Base-by-base conservation (phyloP, 306 rosid species). In the Abrus precatorius region DNA sequence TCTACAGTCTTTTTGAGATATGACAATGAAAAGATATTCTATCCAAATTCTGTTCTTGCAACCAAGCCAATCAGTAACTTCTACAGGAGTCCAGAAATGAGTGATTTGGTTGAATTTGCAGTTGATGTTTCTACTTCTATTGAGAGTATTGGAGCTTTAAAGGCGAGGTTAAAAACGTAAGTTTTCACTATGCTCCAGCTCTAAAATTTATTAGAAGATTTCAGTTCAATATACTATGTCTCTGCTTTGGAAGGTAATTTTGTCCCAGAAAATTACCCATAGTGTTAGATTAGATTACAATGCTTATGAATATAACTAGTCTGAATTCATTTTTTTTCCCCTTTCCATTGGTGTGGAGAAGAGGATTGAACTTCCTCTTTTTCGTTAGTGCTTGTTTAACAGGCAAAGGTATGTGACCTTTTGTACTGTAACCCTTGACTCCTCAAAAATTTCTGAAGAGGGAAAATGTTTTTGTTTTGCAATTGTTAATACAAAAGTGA, bases 61-160 rank as follows among this genome's bases (percentile, higher is more conserved):
- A 83, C 88, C 38, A 95, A 93, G 79, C 92, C 97, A 54, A 93
- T 93, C 81, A 86, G 98, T 83, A 95, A 93, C 87, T 95, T 81
- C 59, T 95, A 88, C 66, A 85, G 99, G 80, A 95, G 99, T 85
- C 94, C 99, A 0, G 96, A 93, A 57, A 93, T 93, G 98, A 40
- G 84, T 29, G 94, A 95, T 81, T 81, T 87, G 1, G 86, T 95
- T 64, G 96, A 91, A 66, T 95, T 93, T 44, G 62, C 91, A 1
- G 72, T 95, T 29, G 90, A 91, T 74, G 34, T 93, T 80, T 90
- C 96, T 7, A 95, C 98, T 1, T 85, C 98, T 11, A 81, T 88
- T 2, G 97, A 95, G 71, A 89, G 82, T 52, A 85, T 91, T 79
- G 95, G 88, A 64, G 88, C 90, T 45, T 79, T 94, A 6, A 94